Percentiles rank a stretch among this genome's conserved stretches.
phyloP scores from a whole-genome alignment of 202 grass and related monocot species.

The Carex sylvatica region DNA sequence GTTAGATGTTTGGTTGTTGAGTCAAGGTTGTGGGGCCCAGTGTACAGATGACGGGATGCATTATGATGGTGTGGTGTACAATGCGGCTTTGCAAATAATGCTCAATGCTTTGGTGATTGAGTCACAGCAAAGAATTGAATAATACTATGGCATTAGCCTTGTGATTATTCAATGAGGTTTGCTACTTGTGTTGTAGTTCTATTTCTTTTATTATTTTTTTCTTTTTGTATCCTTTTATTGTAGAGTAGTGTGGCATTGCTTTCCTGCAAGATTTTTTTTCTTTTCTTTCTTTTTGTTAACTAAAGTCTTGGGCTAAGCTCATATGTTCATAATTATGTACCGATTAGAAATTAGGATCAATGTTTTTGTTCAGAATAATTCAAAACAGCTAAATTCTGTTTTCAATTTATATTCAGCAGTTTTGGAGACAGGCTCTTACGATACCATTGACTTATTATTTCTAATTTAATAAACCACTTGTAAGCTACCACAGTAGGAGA shows the following conservation, averaged over 20 bases:
- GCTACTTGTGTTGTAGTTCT: slow-evolving; percentile 2
- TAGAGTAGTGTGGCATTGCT: slow-evolving; percentile 10
- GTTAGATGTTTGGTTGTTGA: slow-evolving; percentile 31
- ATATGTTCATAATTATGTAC: slow-evolving; percentile 19
- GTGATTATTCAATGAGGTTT: slow-evolving; percentile 25
- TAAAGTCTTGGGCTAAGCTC: slow-evolving; percentile 19
- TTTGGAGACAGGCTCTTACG: neutral
- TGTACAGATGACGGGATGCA: slow-evolving; percentile 42
- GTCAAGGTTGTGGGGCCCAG: slow-evolving; percentile 27
- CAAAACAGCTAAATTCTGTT: neutral
- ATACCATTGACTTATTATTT: slow-evolving; percentile 1
- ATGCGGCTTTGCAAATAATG: slow-evolving; percentile 34
- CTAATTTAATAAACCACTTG: neutral
- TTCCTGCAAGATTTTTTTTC: neutral
- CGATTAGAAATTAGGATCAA: neutral
- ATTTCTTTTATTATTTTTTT: slow-evolving; percentile 2
- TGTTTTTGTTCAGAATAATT: slow-evolving; percentile 1
- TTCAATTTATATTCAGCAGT: neutral
- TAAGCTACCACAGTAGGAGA: neutral
- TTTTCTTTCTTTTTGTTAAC: neutral
- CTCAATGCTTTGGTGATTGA: slow-evolving; percentile 42
- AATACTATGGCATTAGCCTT: neutral
- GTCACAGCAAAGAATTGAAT: slow-evolving; percentile 40
- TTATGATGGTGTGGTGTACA: slow-evolving; percentile 30
- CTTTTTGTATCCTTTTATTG: neutral